Conservation (phyloP, 2,329 filamentous ascomycete genomes). For the Aureobasidium sp. region DNA sequence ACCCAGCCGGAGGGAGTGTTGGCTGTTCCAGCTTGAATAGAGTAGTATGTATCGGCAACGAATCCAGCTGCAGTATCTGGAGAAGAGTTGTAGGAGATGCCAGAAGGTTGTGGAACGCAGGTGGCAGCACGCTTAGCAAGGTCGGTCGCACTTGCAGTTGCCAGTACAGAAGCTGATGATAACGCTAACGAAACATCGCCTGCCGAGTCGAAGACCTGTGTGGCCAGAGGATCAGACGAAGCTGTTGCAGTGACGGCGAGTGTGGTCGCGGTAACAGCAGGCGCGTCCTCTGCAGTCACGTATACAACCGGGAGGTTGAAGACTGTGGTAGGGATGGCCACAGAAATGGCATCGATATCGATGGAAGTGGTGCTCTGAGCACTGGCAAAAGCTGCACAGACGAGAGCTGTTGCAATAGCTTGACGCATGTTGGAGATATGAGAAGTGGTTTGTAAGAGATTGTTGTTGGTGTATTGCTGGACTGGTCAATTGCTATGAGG, state of each 20-base stretch:
- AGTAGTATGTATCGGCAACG: neutral
- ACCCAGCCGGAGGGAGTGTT: neutral
- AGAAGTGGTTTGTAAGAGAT: no score
- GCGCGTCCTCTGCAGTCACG: neutral
- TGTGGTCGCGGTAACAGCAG: neutral
- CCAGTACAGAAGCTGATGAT: neutral
- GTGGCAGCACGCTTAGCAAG: neutral
- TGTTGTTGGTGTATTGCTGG: no score
- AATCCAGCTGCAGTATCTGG: neutral
- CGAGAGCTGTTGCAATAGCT: no score
- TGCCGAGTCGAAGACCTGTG: neutral
- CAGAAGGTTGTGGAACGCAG: neutral
- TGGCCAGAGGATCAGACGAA: neutral
- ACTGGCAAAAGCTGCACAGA: no score
- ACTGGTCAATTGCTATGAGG: no score
- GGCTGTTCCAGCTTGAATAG: neutral
- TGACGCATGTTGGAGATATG: no score
- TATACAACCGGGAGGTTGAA: neutral
- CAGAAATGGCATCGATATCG: no score
- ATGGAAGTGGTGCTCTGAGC: no score
- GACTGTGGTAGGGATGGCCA: no score
- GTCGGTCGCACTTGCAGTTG: neutral
- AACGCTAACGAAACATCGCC: neutral
- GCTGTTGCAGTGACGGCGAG: neutral
- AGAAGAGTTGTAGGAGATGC: neutral